phyloP scores from a whole-genome alignment of 1,284 basidiomycete species.

The Exobasidium cylindrosporum region DNA sequence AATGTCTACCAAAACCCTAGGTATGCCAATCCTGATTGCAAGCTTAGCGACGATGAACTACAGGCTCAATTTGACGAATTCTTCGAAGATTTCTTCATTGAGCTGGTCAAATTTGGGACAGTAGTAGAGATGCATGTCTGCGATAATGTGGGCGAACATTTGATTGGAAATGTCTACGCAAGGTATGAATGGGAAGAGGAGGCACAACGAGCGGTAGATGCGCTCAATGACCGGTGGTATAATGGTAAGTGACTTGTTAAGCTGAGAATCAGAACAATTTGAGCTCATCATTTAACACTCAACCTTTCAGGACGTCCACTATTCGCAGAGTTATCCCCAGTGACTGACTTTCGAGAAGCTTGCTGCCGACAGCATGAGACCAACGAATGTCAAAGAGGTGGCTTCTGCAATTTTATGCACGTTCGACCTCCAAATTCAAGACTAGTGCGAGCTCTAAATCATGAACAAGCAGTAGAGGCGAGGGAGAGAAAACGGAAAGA shows the following conservation, averaged over 20 bases:
- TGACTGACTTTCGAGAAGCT: constrained; percentile 97
- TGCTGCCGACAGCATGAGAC: constrained; percentile 78
- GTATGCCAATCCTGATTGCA: constrained; percentile 77
- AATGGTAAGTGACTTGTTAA: constrained; percentile 77
- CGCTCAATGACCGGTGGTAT: constrained; percentile 95
- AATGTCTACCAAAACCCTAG: constrained; percentile 99
- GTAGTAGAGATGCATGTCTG: constrained; percentile 92
- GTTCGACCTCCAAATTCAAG: constrained; percentile 57
- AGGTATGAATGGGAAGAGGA: constrained; percentile 98
- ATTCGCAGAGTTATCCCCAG: constrained; percentile 97
- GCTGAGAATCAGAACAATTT: constrained; percentile 7
- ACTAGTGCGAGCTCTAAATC: constrained; percentile 40
- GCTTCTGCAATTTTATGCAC: constrained; percentile 99
- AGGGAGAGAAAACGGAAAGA: constrained; percentile 26
- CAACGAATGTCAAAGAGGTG: constrained; percentile 66
- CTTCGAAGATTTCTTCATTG: constrained; percentile 75
- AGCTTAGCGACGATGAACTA: constrained; percentile 67
- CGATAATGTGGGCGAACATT: constrained; percentile 97
- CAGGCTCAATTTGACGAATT: constrained; percentile 96
- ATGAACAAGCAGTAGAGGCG: constrained; percentile 46
- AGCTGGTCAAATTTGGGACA: constrained; percentile 90
- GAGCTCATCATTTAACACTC: constrained; percentile 5
- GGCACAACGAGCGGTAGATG: constrained; percentile 87
- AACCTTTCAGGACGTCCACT: constrained; percentile 72
- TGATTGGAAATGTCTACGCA: constrained; percentile 98